These are phyloP conservation scores for Biscutella laevigata DNA, from an alignment of 441 rosid species.

Conservation along the genomic window DNA sequence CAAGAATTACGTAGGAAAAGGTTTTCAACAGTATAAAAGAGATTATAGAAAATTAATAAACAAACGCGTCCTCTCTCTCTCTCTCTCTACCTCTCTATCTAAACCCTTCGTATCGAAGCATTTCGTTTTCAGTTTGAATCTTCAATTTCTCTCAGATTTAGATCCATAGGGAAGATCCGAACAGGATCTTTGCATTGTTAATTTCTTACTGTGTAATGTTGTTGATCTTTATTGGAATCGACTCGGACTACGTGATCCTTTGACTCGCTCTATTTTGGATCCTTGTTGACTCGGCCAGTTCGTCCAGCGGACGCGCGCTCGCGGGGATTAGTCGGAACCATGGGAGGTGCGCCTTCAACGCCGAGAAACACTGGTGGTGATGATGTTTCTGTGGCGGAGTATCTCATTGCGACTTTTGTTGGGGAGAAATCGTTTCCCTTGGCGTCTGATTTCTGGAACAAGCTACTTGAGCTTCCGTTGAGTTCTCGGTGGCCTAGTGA, in stretches of 20 bases:
- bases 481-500: slow-evolving; percentile 62
- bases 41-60: neutral
- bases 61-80: slow-evolving; percentile 20
- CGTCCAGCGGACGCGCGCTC: neutral
- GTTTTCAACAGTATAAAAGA: neutral
- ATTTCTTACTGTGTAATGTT: slow-evolving; percentile 30
- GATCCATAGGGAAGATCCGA: slow-evolving; percentile 19
- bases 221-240: slow-evolving; percentile 19
- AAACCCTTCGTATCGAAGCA: slow-evolving; percentile 45
- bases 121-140: slow-evolving; percentile 23
- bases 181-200: slow-evolving; percentile 8
- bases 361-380: slow-evolving; percentile 50
- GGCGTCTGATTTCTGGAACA: slow-evolving; percentile 88
- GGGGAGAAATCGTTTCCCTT: slow-evolving; percentile 87
- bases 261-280: slow-evolving; percentile 28
- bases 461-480: slow-evolving; percentile 76
- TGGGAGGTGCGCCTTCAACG: slow-evolving; percentile 92
- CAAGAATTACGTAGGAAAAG: neutral
- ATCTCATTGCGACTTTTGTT: slow-evolving; percentile 63
- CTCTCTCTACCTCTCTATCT: slow-evolving; percentile 1
- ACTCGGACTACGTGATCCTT: slow-evolving; percentile 17
- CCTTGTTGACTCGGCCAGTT: slow-evolving; percentile 33
- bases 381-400: slow-evolving; percentile 47
- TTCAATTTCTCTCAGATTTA: slow-evolving; percentile 20
- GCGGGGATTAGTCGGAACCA: slow-evolving; percentile 14